Conservation (phyloP, 331 rosid species). For the Pyrus hybrid region DNA sequence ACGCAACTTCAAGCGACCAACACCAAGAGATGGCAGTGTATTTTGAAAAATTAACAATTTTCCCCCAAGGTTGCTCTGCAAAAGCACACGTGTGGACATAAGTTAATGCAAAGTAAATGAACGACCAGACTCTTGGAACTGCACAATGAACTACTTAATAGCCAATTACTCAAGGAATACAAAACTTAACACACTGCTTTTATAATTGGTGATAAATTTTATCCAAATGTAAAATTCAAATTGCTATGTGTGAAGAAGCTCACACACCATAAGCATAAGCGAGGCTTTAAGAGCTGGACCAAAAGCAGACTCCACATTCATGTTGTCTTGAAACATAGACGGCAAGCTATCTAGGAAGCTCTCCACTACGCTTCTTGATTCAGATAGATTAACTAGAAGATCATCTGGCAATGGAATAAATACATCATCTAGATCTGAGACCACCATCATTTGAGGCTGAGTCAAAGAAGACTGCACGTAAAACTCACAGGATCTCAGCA, state of each 20-base stretch:
- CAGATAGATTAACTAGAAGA: conserved; percentile 94
- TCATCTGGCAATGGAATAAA: conserved; percentile 97
- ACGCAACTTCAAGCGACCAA: conserved; percentile 92
- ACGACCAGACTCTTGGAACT: background rate
- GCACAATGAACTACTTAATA: background rate
- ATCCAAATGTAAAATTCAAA: conserved; percentile 11
- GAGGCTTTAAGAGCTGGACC: conserved; percentile 98
- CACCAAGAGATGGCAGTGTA: conserved; percentile 90
- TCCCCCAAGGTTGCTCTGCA: conserved; percentile 94
- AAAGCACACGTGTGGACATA: background rate
- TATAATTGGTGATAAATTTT: background rate
- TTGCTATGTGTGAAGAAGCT: conserved; percentile 4
- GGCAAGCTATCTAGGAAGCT: conserved; percentile 92
- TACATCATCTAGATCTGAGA: conserved; percentile 92
- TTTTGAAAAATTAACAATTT: conserved; percentile 92
- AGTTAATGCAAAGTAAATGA: conserved; percentile 12
- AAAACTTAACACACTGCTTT: background rate
- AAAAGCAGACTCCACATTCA: conserved; percentile 90
- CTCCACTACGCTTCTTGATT: conserved; percentile 94
- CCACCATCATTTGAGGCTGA: conserved; percentile 99
- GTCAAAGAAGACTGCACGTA: conserved; percentile 77
- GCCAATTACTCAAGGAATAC: background rate
- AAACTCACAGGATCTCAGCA: conserved; percentile 24
- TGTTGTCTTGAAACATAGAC: conserved; percentile 84
- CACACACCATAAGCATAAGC: conserved; percentile 84